phyloP scores from a whole-genome alignment of 495 filamentous ascomycete genomes.

The Penicillium canariense region DNA sequence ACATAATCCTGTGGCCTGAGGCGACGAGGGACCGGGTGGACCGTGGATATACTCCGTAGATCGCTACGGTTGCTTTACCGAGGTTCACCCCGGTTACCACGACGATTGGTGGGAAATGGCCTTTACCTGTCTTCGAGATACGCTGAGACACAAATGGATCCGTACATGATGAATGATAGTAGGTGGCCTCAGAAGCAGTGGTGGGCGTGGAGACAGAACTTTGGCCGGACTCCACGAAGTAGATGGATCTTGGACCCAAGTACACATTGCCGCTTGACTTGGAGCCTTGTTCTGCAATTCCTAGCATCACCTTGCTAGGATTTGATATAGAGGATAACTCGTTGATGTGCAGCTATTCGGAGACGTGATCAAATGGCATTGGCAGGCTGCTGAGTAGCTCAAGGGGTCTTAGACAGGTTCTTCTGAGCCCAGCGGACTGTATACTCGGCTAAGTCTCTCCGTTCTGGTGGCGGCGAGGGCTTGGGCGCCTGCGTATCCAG shows the following conservation, averaged over 20 bases:
- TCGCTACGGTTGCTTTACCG: not conserved
- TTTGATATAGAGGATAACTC: not conserved
- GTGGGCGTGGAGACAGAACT: not conserved
- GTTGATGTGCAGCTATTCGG: not conserved
- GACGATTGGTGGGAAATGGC: not conserved
- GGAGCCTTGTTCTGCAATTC: not conserved
- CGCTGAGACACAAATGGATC: not conserved
- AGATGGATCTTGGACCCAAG: no score
- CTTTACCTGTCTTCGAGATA: not conserved
- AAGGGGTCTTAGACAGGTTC: not conserved
- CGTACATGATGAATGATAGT: not conserved
- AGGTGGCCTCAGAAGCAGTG: no score
- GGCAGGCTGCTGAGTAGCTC: not conserved
- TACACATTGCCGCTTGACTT: not conserved
- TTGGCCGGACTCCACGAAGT: not conserved
- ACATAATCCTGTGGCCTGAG: not conserved
- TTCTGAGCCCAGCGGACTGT: not conserved
- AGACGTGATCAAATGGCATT: not conserved
- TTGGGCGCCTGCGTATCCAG: not conserved
- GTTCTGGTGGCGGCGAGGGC: not conserved
- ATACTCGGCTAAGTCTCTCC: not conserved
- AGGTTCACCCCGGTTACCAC: not conserved
- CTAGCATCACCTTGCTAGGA: not conserved
- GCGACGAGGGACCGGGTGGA: not conserved
- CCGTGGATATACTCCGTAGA: not conserved